Conservation (phyloP, 163 green algal genomes). For the Scenedesmus sp. region DNA sequence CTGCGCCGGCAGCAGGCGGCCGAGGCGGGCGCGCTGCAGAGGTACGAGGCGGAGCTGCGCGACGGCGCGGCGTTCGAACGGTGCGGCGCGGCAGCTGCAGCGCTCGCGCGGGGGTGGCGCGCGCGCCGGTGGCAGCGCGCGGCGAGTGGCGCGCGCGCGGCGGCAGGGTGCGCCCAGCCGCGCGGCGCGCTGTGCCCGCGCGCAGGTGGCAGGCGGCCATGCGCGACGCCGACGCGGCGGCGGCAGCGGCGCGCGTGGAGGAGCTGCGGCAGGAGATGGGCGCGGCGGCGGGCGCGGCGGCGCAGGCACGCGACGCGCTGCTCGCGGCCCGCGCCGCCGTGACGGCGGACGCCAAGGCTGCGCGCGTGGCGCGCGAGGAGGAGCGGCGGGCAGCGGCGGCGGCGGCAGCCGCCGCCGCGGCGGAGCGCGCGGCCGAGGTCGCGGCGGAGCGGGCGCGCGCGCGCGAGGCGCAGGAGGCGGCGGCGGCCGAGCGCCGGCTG, state of each 20-base stretch:
- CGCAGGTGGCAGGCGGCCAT: conserved; percentile 65
- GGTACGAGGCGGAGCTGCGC: conserved; percentile 77
- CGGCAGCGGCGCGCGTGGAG: conserved; percentile 59
- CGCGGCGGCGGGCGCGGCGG: conserved; percentile 41
- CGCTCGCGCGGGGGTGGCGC: background rate
- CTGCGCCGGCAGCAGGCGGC: conserved; percentile 68
- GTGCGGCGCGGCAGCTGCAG: background rate
- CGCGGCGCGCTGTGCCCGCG: background rate
- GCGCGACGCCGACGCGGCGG: conserved; percentile 67
- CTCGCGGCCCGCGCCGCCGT: background rate
- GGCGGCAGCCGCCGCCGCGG: conserved; percentile 58
- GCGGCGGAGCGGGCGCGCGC: conserved; percentile 49
- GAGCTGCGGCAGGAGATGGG: conserved; percentile 65
- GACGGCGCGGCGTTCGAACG: conserved; percentile 70
- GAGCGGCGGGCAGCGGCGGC: conserved; percentile 39
- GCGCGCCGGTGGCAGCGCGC: background rate
- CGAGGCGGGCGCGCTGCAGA: conserved; percentile 62
- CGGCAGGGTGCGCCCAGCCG: background rate
- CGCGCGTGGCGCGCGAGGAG: conserved; percentile 47
- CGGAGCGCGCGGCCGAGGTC: conserved; percentile 46
- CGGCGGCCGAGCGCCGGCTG: conserved; percentile 44
- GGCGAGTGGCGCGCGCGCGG: background rate
- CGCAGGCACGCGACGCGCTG: conserved; percentile 44
- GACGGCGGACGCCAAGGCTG: conserved; percentile 55
- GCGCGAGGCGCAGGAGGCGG: conserved; percentile 43